Percentiles rank a stretch among this genome's conserved stretches.
Evolutionary conservation across 106 monocot species (phyloP).

Genomic region (Hemerocallis citrina): DNA sequence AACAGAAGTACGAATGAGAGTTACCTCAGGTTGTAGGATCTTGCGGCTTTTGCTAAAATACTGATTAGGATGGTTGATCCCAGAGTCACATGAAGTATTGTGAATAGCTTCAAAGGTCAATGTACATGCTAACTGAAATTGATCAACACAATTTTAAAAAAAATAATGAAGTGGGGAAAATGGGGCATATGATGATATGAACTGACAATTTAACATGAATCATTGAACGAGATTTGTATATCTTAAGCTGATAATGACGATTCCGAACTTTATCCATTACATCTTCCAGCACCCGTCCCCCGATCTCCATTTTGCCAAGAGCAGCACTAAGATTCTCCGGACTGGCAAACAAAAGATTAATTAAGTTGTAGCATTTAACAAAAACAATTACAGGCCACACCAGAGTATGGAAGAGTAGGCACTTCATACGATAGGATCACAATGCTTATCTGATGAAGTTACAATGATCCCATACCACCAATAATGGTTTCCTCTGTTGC

Average conservation of each 20-base stretch:
- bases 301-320: conserved; percentile 75
- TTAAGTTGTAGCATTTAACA: neutral
- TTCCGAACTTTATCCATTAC: conserved; percentile 82
- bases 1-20: neutral
- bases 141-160: conserved; percentile 2
- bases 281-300: conserved; percentile 62
- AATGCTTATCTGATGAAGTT: no score
- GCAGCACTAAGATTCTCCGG: conserved; percentile 87
- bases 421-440: no score
- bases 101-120: conserved; percentile 80
- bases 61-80: conserved; percentile 63
- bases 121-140: conserved; percentile 76
- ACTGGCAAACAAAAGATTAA: conserved; percentile 21
- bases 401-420: no score
- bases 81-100: conserved; percentile 47
- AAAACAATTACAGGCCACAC: no score
- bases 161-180: neutral
- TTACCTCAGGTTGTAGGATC: conserved; percentile 29
- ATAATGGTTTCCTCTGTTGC: no score
- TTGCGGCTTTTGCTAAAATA: conserved; percentile 43
- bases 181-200: neutral
- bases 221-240: neutral
- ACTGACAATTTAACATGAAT: neutral
- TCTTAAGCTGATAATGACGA: conserved; percentile 70
- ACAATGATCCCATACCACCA: no score